Base-by-base conservation (phyloP, 345 rosid genomes). In the Lenwebbia sp. region DNA sequence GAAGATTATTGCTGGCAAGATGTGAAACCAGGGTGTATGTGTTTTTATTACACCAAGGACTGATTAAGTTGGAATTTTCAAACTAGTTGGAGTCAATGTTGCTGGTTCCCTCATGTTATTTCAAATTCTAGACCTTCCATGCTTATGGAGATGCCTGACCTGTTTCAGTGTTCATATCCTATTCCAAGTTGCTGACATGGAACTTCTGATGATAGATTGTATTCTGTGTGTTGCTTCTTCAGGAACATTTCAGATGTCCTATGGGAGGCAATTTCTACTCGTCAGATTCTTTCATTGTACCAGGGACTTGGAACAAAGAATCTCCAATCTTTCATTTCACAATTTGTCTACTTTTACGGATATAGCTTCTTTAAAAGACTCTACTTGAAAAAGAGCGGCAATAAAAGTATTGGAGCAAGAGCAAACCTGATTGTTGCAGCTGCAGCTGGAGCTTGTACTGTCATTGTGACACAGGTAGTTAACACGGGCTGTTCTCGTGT, bases 371-470 rank as follows among this genome's bases (percentile, higher is more conserved):
- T 97, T 90, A 97, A 95, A 89, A 92, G 97, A 89, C 85, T 93
- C 37, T 94, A 97, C 87, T 86, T 90, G 87, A 87, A 93, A 88
- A 96, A 91, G 82, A 94, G 92, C 41, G 99, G 99, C 87, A 92
- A 89, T 17, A 96, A 96, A 85, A 89, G 85, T 6, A 94, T 97
- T 40, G 98, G 97, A 65, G 92, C 97, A 5, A 94, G 89, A 88
- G 98, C 95, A 10, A 97, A 97, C 88, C 90, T 97, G 87, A 87
- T 97, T 83, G 54, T 97, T 85, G 99, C 96, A 88, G 96, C 95
- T 30, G 95, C 95, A 87, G 99, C 99, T 51, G 99, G 95, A 65
- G 98, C 94, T 86, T 93, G 94, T 92, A 95, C 98, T 70, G 96
- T 96, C 37, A 57, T 96, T 28, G 86, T 92, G 44, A 97, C 94